Conservation (phyloP, 352 stramenopile genomes). For the Phytopythium cucurbitacearum region DNA sequence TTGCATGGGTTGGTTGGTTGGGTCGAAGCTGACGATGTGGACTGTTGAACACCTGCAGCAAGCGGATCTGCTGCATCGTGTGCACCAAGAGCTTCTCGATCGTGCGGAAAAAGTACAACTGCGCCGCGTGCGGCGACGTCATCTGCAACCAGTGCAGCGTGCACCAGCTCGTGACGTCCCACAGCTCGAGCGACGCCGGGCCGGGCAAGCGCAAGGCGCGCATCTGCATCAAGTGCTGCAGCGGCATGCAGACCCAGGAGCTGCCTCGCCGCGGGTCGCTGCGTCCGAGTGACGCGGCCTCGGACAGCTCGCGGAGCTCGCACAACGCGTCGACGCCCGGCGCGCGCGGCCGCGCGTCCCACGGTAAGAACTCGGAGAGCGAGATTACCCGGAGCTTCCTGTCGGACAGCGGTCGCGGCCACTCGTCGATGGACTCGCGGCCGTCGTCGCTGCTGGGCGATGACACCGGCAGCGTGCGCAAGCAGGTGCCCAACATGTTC, state of each 20-base stretch:
- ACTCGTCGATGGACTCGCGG: conserved; percentile 22
- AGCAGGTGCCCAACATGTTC: conserved; percentile 55
- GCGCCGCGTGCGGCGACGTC: conserved; percentile 71
- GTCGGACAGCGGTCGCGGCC: conserved; percentile 23
- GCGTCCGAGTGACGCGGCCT: conserved; percentile 26
- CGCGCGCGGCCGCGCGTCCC: conserved; percentile 10
- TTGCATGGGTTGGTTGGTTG: too few relatives aligned
- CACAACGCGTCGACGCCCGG: conserved; percentile 16
- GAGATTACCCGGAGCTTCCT: conserved; percentile 31
- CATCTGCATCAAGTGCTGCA: conserved; percentile 78
- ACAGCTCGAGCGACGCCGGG: conserved; percentile 24
- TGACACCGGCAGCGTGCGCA: conserved; percentile 14
- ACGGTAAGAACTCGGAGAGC: conserved; percentile 19
- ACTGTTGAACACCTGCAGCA: conserved; percentile 8
- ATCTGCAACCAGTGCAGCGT: conserved; percentile 81
- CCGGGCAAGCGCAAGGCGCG: conserved; percentile 66
- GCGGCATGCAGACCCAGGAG: conserved; percentile 46
- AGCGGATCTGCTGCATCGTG: conserved; percentile 73
- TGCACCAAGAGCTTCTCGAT: conserved; percentile 83
- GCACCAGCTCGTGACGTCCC: conserved; percentile 62
- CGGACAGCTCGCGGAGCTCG: conserved; percentile 18
- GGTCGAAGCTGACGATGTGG: too few relatives aligned
- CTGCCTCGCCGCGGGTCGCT: conserved; percentile 37
- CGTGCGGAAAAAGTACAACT: conserved; percentile 86
- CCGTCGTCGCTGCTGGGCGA: conserved; percentile 8